Percentiles rank a stretch among this genome's conserved stretches.
These are phyloP conservation scores for Wolfiporia cocos DNA, from an alignment of 1,284 basidiomycete genomes.

Conservation along the genomic window DNA sequence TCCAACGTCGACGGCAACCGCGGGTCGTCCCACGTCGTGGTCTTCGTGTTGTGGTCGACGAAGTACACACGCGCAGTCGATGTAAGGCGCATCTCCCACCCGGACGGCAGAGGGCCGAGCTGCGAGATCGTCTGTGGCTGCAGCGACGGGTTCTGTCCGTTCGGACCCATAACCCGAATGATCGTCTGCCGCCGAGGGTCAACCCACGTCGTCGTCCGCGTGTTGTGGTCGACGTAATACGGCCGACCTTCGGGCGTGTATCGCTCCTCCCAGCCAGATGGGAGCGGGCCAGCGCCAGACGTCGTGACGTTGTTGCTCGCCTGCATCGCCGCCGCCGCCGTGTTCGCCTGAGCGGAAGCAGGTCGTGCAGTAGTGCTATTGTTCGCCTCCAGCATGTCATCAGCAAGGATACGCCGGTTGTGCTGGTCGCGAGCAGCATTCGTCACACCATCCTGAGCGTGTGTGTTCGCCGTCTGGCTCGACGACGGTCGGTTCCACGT, in stretches of 20 bases:
- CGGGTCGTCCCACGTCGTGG: slow-evolving; percentile 96
- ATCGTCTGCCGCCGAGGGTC: slow-evolving; percentile 89
- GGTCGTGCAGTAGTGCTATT: slow-evolving; percentile 26
- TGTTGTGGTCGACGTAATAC: slow-evolving; percentile 97
- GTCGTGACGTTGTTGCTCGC: slow-evolving; percentile 29
- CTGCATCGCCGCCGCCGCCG: slow-evolving; percentile 28
- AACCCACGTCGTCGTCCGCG: slow-evolving; percentile 96
- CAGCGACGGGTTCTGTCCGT: slow-evolving; percentile 65
- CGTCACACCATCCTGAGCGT: slow-evolving; percentile 42
- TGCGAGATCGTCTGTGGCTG: slow-evolving; percentile 83
- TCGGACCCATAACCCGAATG: slow-evolving; percentile 72
- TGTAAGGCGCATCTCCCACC: slow-evolving; percentile 97
- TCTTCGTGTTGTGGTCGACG: slow-evolving; percentile 94
- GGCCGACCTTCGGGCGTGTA: slow-evolving; percentile 96
- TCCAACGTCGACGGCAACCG: slow-evolving; percentile 79
- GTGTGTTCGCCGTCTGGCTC: slow-evolving; percentile 36
- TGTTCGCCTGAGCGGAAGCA: slow-evolving; percentile 25
- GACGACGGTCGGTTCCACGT: slow-evolving; percentile 79
- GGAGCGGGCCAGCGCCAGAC: slow-evolving; percentile 70
- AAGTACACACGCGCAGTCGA: slow-evolving; percentile 93
- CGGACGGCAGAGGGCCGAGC: slow-evolving; percentile 92
- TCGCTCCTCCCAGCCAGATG: slow-evolving; percentile 97
- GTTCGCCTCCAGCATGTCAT: slow-evolving; percentile 51
- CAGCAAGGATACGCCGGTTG: slow-evolving; percentile 52
- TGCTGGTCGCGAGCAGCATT: slow-evolving; percentile 49